Conservation (phyloP, 2,329 filamentous ascomycete genomes). For the Fusarium sterilihyphosum region DNA sequence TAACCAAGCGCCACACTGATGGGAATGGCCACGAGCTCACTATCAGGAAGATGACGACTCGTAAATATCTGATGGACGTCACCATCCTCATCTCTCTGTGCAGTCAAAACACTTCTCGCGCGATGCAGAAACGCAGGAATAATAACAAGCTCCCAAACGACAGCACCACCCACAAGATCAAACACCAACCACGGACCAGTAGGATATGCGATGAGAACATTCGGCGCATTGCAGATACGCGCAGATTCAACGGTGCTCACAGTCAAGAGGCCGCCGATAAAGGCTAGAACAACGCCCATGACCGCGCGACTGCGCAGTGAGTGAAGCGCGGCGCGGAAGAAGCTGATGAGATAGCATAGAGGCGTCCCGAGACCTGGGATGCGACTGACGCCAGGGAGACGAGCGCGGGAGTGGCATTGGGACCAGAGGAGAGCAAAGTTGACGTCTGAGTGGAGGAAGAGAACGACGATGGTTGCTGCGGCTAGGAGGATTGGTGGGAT, state of each 20-base stretch:
- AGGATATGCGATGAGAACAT: slow-evolving; percentile 50
- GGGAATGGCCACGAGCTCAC: slow-evolving; percentile 68
- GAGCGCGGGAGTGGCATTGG: slow-evolving; percentile 61
- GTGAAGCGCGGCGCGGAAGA: slow-evolving; percentile 57
- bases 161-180: slow-evolving; percentile 59
- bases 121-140: slow-evolving; percentile 60
- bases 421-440: slow-evolving; percentile 63
- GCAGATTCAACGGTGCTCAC: slow-evolving; percentile 61
- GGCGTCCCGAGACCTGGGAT: slow-evolving; percentile 58
- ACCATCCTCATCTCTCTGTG: slow-evolving; percentile 19
- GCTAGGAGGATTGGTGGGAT: slow-evolving; percentile 60
- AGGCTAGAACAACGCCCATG: slow-evolving; percentile 55
- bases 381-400: slow-evolving; percentile 56
- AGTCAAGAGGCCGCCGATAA: slow-evolving; percentile 59
- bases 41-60: slow-evolving; percentile 52
- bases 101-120: slow-evolving; percentile 49
- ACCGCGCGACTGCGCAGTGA: slow-evolving; percentile 53
- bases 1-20: slow-evolving; percentile 59
- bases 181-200: slow-evolving; percentile 59
- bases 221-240: slow-evolving; percentile 52
- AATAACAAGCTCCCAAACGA: slow-evolving; percentile 63
- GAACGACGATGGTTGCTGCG: slow-evolving; percentile 51
- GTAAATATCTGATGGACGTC: slow-evolving; percentile 27
- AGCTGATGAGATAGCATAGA: slow-evolving; percentile 61
- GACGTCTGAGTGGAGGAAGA: slow-evolving; percentile 60